These are phyloP conservation scores for Tilletiaria anomala DNA, from an alignment of 1,284 basidiomycete genomes.

Conservation along the genomic window DNA sequence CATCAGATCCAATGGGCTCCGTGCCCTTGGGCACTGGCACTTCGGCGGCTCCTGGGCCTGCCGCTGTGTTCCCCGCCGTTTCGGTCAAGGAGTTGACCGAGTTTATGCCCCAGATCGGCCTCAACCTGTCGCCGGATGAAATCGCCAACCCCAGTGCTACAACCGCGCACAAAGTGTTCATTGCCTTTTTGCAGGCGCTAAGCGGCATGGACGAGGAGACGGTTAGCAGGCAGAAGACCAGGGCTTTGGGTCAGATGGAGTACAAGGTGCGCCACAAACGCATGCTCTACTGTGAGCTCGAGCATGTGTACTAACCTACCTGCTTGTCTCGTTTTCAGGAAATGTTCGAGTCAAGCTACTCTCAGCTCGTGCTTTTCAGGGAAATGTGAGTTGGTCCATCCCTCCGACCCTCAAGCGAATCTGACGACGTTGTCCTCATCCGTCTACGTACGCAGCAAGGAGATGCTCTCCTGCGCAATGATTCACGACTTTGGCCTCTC, in stretches of 20 bases:
- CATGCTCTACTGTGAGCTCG: conserved; percentile 31
- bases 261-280: conserved; percentile 22
- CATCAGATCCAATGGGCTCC: too few relatives aligned
- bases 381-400: too few relatives aligned
- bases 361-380: too few relatives aligned
- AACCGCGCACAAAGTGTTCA: conserved; percentile 21
- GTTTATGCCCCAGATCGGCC: conserved; percentile 24
- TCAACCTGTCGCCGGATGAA: conserved; percentile 21
- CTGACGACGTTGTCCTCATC: not conserved
- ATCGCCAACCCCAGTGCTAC: conserved; percentile 20
- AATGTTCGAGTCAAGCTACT: too few relatives aligned
- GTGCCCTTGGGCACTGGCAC: too few relatives aligned
- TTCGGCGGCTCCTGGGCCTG: too few relatives aligned
- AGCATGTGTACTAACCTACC: not conserved
- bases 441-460: conserved; percentile 9
- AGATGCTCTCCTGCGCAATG: conserved; percentile 31
- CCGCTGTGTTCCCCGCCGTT: conserved; percentile 29
- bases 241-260: conserved; percentile 12
- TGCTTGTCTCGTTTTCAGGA: not conserved
- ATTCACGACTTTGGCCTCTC: conserved; percentile 32
- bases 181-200: conserved; percentile 27
- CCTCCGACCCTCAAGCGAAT: too few relatives aligned
- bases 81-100: conserved; percentile 25
- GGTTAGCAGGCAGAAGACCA: conserved; percentile 19
- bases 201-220: conserved; percentile 22